Evolutionary conservation across 169 alveolate species (phyloP).

Genomic region (Eimeria maxima): DNA sequence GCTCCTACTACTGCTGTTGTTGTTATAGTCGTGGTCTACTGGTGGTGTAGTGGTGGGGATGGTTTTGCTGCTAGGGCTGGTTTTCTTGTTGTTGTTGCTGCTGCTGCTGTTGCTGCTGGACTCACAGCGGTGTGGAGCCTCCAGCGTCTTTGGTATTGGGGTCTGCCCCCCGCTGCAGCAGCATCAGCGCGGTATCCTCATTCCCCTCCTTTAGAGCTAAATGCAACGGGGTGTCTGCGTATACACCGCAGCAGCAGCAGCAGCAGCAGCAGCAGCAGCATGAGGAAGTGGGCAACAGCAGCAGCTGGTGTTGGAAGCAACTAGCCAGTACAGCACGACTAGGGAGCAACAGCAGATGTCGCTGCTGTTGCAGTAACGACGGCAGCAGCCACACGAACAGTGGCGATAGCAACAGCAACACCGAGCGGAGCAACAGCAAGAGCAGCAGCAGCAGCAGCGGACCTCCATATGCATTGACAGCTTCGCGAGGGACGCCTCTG

Average conservation of each 20-base stretch:
- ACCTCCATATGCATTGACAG: constrained; percentile 44
- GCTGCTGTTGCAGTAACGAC: neutral
- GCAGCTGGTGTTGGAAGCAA: neutral
- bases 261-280: constrained; percentile 51
- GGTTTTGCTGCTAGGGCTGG: neutral
- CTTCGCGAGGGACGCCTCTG: constrained; percentile 61
- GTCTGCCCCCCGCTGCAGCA: constrained; percentile 35
- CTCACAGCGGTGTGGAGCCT: constrained; percentile 62
- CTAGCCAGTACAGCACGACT: neutral
- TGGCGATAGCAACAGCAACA: too few species aligned
- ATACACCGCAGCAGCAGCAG: too few species aligned
- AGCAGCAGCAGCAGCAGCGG: neutral
- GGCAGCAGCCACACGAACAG: neutral
- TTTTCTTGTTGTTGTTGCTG: neutral
- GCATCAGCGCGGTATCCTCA: constrained; percentile 63
- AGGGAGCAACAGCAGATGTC: neutral
- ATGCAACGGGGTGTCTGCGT: constrained; percentile 63
- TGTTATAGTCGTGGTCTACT: too few species aligned
- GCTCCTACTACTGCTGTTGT: neutral
- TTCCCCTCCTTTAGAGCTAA: constrained; percentile 68
- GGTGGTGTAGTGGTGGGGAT: constrained; percentile 6
- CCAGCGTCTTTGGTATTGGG: constrained; percentile 40
- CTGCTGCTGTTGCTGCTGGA: constrained; percentile 44
- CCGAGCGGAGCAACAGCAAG: too few species aligned
- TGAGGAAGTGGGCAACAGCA: neutral